Base-by-base conservation (phyloP, 345 rosid genomes). In the Acer negundo region DNA sequence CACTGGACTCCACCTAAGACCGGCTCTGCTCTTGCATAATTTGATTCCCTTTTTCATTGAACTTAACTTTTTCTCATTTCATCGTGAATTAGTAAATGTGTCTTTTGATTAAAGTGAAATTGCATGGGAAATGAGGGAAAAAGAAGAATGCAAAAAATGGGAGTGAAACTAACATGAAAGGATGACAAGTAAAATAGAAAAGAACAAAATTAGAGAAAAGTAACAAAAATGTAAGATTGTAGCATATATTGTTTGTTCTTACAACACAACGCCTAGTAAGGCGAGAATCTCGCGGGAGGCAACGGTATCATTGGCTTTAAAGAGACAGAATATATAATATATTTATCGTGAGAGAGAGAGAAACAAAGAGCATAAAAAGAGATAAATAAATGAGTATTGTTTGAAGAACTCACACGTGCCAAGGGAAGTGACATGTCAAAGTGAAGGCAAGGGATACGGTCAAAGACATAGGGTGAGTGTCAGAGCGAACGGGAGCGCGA, bases 241-340 rank as follows among this genome's bases (percentile, higher is more conserved):
- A 73, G 75, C 44, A 19, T 46, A 35, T 35, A 5, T 67, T 59
- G 58, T 55, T 44, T 16, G 58, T 63, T 22, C 61, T 71, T 72
- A 56, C 83, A 80, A 42, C 64, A 66, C 77, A 72, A 78, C 87
- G 88, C 69, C 67, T 75, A 10, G 49, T 80, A 75, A 81, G 91
- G 87, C 90, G 89, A 83, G 85, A 88, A 70, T 85, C 87, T 73
- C 90, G 93, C 90, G 88, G 89, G 91, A 62, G 79, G 65, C 71
- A 38, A 73, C 24, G 51, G 75, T 22, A 74, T 70, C 63, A 73
- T 75, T 70, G 67, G 7, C 26, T 66, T 28, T n/a, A 72, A 40
- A 55, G 47, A 35, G 38, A 35, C 38, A 35, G 38, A 35, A 0
- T 35, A 35, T 35, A 35, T 35, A 35, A 35, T 35, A 35, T 35